phyloP scores from a whole-genome alignment of 495 filamentous ascomycete species.

The Cercophora samala region DNA sequence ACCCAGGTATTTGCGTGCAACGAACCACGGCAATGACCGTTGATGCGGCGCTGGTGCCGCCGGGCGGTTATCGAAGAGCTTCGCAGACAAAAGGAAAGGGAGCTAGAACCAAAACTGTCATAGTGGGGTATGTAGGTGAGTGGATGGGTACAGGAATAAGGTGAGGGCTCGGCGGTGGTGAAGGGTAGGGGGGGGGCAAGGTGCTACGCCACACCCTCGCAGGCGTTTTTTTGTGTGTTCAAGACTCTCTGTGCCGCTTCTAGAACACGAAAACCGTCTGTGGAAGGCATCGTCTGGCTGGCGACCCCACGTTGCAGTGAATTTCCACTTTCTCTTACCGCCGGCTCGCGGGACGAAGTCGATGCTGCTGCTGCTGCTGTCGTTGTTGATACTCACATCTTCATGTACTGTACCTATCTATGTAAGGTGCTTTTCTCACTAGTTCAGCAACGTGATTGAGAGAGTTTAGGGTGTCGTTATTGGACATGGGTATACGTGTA shows the following conservation, averaged over 20 bases:
- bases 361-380: too few relatives aligned
- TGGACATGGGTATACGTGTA: not conserved
- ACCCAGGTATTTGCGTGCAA: not conserved
- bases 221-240: not conserved
- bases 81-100: too few relatives aligned
- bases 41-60: not conserved
- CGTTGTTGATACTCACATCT: not conserved
- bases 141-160: too few relatives aligned
- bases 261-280: not conserved
- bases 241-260: not conserved
- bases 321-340: not conserved
- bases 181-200: not conserved
- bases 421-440: not conserved
- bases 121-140: not conserved
- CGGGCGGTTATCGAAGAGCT: not conserved
- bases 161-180: too few relatives aligned
- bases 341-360: not conserved
- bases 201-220: not conserved
- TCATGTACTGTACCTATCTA: too few relatives aligned
- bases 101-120: not conserved
- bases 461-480: not conserved
- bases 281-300: not conserved
- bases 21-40: not conserved
- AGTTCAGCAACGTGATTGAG: not conserved
- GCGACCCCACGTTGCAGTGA: not conserved